Evolutionary conservation across 2,329 filamentous ascomycete species (phyloP).

Genomic region (Orbilia blumenaviensis): DNA sequence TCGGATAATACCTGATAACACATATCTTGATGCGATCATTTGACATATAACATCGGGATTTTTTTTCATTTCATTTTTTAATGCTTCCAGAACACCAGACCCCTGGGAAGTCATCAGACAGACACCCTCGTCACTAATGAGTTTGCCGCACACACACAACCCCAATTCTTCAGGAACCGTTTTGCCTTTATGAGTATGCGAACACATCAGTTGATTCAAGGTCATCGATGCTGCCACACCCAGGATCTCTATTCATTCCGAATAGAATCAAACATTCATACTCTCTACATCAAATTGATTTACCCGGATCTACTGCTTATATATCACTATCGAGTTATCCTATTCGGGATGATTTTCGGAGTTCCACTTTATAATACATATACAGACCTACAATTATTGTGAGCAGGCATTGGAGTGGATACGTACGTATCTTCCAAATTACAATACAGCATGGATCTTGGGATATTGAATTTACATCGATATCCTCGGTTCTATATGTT

Average conservation of each 20-base stretch:
- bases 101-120: too few relatives aligned
- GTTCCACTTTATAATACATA: background rate
- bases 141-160: constrained; percentile 51
- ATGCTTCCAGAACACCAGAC: constrained; percentile 11
- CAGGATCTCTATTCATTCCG: background rate
- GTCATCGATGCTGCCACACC: background rate
- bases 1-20: constrained; percentile 8
- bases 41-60: constrained; percentile 33
- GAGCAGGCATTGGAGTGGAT: background rate
- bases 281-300: background rate
- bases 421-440: too few relatives aligned
- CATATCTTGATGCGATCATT: constrained; percentile 12
- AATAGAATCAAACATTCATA: background rate
- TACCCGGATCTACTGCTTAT: constrained; percentile 27
- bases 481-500: too few relatives aligned
- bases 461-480: background rate
- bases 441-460: background rate
- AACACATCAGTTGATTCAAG: background rate
- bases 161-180: background rate
- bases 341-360: constrained; percentile 11
- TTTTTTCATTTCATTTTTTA: background rate
- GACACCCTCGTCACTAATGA: constrained; percentile 41
- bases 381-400: background rate
- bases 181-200: background rate
- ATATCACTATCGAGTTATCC: background rate